phyloP scores from a whole-genome alignment of 1,139 yeast genomes.

The Yamadazyma diddensiae region DNA sequence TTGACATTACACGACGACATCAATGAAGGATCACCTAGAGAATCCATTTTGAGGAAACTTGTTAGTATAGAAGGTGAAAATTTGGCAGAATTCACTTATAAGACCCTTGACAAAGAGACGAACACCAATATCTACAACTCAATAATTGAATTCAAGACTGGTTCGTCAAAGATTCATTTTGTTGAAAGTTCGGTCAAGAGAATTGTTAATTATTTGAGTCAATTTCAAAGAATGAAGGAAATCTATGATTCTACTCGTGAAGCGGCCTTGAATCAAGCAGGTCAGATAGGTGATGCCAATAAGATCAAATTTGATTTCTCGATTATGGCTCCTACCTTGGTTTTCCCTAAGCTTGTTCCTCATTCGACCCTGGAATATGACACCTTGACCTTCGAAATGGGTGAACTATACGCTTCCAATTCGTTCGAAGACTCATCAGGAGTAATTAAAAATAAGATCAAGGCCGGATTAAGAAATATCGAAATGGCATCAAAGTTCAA shows the following conservation, averaged over 20 bases:
- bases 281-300: slow-evolving; percentile 58
- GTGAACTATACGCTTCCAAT: slow-evolving; percentile 77
- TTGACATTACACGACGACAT: slow-evolving; percentile 76
- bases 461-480: slow-evolving; percentile 72
- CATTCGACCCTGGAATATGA: slow-evolving; percentile 49
- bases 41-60: slow-evolving; percentile 61
- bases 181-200: slow-evolving; percentile 77
- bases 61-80: slow-evolving; percentile 81
- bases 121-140: slow-evolving; percentile 54
- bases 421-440: slow-evolving; percentile 32
- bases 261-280: slow-evolving; percentile 70
- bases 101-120: slow-evolving; percentile 65
- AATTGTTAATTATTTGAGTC: slow-evolving; percentile 63
- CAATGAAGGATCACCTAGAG: slow-evolving; percentile 58
- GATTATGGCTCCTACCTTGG: slow-evolving; percentile 77
- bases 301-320: slow-evolving; percentile 69
- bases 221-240: slow-evolving; percentile 82
- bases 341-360: slow-evolving; percentile 63
- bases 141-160: slow-evolving; percentile 63
- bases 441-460: slow-evolving; percentile 43
- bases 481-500: slow-evolving; percentile 60
- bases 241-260: slow-evolving; percentile 85
- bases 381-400: slow-evolving; percentile 68
- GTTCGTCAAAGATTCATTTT: slow-evolving; percentile 71
- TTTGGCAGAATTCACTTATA: slow-evolving; percentile 79